Conservation (phyloP, 106 monocot species). For the Amphibolis antarctica region DNA sequence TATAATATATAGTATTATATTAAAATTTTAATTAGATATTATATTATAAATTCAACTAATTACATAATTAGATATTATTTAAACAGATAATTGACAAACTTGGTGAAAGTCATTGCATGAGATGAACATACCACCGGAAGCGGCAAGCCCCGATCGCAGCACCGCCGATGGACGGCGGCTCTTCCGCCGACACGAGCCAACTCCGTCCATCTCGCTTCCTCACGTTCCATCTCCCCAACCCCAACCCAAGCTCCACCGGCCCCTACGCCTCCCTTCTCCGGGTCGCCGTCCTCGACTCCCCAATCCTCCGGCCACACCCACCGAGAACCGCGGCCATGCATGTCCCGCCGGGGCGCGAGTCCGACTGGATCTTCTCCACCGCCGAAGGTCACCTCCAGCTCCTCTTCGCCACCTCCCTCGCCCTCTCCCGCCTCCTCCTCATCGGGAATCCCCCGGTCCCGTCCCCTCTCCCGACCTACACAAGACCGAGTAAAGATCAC, state of each 20-base stretch:
- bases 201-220: conserved; percentile 49
- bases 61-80: no score
- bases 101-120: no score
- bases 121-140: no score
- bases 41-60: no score
- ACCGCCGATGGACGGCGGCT: background rate
- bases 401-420: conserved; percentile 30
- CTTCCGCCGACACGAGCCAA: background rate
- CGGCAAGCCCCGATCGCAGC: no score
- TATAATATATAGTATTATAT: no score
- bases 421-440: conserved; percentile 57
- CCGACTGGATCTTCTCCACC: conserved; percentile 77
- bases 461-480: conserved; percentile 8
- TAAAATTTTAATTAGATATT: no score
- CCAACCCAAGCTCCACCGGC: conserved; percentile 12
- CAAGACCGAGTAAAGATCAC: background rate
- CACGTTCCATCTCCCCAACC: conserved; percentile 51
- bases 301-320: conserved; percentile 11
- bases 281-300: conserved; percentile 66
- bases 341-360: conserved; percentile 51
- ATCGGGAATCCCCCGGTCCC: conserved; percentile 16
- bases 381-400: conserved; percentile 48
- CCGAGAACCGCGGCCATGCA: conserved; percentile 38
- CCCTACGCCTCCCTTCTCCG: conserved; percentile 22
- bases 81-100: no score